Evolutionary conservation across 164 flowering plant genomes (phyloP).

Genomic region (Buxus sempervirens): DNA sequence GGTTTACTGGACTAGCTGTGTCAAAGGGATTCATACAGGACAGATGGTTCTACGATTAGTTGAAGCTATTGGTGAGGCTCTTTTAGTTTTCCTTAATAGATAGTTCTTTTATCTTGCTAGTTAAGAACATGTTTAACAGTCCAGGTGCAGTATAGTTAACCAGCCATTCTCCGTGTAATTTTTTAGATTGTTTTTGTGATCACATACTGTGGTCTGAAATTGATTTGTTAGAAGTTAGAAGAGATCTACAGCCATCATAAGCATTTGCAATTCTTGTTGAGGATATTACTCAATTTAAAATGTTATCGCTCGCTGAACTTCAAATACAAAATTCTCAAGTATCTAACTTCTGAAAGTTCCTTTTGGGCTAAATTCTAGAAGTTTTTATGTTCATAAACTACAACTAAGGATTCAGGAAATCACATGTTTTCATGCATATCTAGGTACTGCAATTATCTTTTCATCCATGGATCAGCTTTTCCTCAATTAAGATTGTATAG

Average conservation of each 20-base stretch:
- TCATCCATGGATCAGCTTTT: neutral
- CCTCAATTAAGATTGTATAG: neutral
- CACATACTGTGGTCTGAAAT: neutral
- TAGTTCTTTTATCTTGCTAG: neutral
- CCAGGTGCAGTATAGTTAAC: neutral
- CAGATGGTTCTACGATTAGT: constrained; percentile 89
- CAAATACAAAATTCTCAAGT: no score
- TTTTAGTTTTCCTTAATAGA: neutral
- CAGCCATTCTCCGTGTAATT: no score
- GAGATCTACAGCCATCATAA: neutral
- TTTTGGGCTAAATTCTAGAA: neutral
- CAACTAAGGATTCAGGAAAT: neutral
- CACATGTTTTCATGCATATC: neutral
- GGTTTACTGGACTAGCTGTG: constrained; percentile 79
- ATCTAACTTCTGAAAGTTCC: neutral
- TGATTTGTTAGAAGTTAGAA: neutral
- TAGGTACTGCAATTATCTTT: neutral
- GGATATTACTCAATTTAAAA: neutral
- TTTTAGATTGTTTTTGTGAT: no score
- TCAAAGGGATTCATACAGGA: constrained; percentile 87
- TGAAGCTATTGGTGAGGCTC: constrained; percentile 91
- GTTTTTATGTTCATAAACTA: neutral
- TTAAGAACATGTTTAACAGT: neutral
- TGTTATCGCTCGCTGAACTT: no score
- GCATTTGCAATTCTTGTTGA: neutral